Percentiles rank a stretch among this genome's conserved stretches.
Conservation (phyloP, 192 early-diverging fungal species). For the Coemansia reversa region DNA sequence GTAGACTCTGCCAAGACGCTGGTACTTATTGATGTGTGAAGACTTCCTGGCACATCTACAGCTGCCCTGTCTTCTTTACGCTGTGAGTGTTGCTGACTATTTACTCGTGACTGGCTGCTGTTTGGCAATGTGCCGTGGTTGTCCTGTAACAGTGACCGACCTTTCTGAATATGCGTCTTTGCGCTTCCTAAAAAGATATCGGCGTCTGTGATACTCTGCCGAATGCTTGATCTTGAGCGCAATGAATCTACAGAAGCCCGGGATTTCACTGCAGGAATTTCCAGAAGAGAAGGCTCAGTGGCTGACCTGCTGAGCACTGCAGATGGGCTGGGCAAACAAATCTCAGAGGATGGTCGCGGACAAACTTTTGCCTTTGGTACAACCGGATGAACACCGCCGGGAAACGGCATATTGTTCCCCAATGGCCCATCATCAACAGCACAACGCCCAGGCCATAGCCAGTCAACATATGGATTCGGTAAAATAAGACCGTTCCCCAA, state of each 20-base stretch:
- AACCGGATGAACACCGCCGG: slow-evolving; percentile 35
- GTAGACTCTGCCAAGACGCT: neutral
- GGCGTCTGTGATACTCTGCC: neutral
- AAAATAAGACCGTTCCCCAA: slow-evolving; percentile 23
- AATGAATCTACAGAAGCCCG: neutral
- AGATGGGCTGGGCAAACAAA: slow-evolving; percentile 29
- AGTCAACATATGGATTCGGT: slow-evolving; percentile 35
- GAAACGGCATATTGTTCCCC: slow-evolving; percentile 28
- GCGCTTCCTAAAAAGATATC: too few relatives aligned
- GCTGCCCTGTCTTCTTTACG: neutral
- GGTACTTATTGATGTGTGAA: neutral
- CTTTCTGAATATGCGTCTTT: too few relatives aligned
- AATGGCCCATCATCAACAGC: slow-evolving; percentile 3
- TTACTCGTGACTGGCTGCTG: neutral
- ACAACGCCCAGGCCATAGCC: slow-evolving; percentile 43
- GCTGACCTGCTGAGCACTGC: slow-evolving; percentile 20
- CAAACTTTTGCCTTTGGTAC: slow-evolving; percentile 20
- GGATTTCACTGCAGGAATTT: neutral
- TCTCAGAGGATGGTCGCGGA: slow-evolving; percentile 24
- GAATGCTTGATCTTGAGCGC: neutral
- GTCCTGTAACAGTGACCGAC: too few relatives aligned
- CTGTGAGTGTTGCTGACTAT: neutral
- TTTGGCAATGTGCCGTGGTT: too few relatives aligned
- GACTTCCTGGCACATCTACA: neutral
- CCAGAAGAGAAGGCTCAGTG: slow-evolving; percentile 15